Conservation (phyloP, 169 alveolate species). For the Plasmodium vinckei region DNA sequence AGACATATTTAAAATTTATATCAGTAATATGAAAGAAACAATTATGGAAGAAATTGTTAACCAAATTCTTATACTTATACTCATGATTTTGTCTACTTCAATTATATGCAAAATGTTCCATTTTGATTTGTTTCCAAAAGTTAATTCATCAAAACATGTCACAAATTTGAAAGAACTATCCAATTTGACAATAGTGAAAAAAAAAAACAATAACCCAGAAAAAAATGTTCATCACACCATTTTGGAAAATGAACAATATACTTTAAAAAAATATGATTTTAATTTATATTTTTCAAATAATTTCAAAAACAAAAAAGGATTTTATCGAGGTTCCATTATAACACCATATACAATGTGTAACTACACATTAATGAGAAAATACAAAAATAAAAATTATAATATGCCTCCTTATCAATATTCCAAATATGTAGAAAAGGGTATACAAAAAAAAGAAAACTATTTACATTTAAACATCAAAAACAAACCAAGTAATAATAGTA, state of each 20-base stretch:
- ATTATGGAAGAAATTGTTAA: constrained; percentile 34
- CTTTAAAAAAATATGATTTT: constrained; percentile 5
- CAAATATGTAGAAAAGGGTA: neutral
- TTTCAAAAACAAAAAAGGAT: neutral
- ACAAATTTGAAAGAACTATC: neutral
- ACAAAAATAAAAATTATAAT: neutral
- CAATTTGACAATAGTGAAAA: neutral
- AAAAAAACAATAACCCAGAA: neutral
- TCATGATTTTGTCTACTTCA: constrained; percentile 30
- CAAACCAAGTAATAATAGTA: too few relatives aligned
- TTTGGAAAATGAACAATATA: neutral
- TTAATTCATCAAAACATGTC: neutral
- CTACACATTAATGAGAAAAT: constrained; percentile 14
- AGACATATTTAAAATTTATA: constrained; percentile 27
- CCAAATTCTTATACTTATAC: constrained; percentile 26
- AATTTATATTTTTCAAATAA: constrained; percentile 17
- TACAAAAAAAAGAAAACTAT: too few relatives aligned
- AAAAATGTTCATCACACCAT: neutral
- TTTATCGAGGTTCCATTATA: constrained; percentile 2
- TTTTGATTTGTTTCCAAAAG: neutral
- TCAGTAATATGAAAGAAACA: constrained; percentile 16
- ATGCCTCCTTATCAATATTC: neutral
- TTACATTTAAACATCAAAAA: too few relatives aligned
- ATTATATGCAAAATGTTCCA: constrained; percentile 50
- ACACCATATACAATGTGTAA: constrained; percentile 29